phyloP scores from a whole-genome alignment of 345 rosid genomes.

The Geranium brycei region DNA sequence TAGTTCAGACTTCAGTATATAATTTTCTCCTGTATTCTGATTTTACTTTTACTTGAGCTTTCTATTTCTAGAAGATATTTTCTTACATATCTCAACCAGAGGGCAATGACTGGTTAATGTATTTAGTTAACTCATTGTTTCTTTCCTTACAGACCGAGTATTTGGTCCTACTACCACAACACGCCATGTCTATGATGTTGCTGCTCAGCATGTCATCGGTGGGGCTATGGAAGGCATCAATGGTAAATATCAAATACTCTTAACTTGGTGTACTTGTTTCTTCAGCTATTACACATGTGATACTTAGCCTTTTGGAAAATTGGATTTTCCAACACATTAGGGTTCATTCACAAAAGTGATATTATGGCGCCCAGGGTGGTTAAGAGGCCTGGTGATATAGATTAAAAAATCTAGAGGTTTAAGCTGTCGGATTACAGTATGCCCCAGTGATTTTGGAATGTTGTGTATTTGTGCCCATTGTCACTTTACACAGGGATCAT shows the following conservation, averaged over 20 bases:
- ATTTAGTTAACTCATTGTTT: background rate
- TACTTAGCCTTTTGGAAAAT: background rate
- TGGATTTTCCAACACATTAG: too few relatives aligned
- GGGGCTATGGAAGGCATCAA: slow-evolving; percentile 97
- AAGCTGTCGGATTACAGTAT: too few relatives aligned
- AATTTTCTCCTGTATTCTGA: background rate
- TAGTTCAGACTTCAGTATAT: too few relatives aligned
- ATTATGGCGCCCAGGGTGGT: too few relatives aligned
- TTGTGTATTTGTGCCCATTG: too few relatives aligned
- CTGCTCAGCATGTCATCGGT: slow-evolving; percentile 87
- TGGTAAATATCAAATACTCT: slow-evolving; percentile 31
- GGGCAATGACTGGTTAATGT: background rate
- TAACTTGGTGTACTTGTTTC: background rate
- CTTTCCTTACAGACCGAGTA: slow-evolving; percentile 53
- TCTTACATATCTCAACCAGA: background rate
- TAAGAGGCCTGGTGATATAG: background rate
- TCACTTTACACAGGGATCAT: too few relatives aligned
- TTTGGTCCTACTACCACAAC: slow-evolving; percentile 99
- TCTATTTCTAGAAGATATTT: background rate
- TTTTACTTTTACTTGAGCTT: background rate
- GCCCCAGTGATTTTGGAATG: too few relatives aligned
- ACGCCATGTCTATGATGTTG: slow-evolving; percentile 92
- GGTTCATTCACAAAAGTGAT: too few relatives aligned
- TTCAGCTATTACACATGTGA: background rate
- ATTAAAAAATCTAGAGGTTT: too few relatives aligned